Base-by-base conservation (phyloP, 164 flowering plant genomes). In the Buxus sempervirens region DNA sequence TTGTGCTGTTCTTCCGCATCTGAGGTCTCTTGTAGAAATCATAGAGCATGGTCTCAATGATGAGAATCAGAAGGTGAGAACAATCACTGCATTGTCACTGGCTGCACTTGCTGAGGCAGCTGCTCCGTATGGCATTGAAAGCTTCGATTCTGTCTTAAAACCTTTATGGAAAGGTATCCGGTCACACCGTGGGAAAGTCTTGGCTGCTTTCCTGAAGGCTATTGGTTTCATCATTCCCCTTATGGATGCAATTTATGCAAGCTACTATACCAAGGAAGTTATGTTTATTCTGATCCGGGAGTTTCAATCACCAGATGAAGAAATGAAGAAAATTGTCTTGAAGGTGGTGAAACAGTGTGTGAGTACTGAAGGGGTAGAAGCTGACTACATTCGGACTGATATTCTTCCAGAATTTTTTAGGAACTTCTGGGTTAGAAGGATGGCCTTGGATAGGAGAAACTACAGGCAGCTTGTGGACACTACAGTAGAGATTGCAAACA, bases 61-160 rank as follows among this genome's bases (percentile, higher is more conserved):
- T 81, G 98, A 95, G 77, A 95, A 95, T 70, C 99, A 92, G 86
- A 95, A 95, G 77, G 98, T 95, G 74, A 80, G 98, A 71, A 95
- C 99, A 1, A 90, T 95, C 45, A 95, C 99, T 24, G 97, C 98
- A 1, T 73, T 95, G 71, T 95, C 99, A 1, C 77, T 96, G 55
- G 99, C 97, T 67, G 99, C 99, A 21, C 91, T 96, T 70, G 98
- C 98, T 49, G 99, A 96, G 82, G 99, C 98, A 57, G 85, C 99
- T 75, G 99, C 98, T 21, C 99, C 99, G 0, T 96, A 96, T 79
- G 98, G 99, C 72, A 96, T 96, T 75, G 98, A 96, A 72, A 96
- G 99, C 74, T 90, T 96, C 66, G 99, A 96, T 75, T 90, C 99
- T 4, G 98, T 96, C 23, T 74, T 93, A 85, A 96, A 90, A 88